phyloP scores from a whole-genome alignment of 768 basidiomycete species.

The Lactarius sp. region DNA sequence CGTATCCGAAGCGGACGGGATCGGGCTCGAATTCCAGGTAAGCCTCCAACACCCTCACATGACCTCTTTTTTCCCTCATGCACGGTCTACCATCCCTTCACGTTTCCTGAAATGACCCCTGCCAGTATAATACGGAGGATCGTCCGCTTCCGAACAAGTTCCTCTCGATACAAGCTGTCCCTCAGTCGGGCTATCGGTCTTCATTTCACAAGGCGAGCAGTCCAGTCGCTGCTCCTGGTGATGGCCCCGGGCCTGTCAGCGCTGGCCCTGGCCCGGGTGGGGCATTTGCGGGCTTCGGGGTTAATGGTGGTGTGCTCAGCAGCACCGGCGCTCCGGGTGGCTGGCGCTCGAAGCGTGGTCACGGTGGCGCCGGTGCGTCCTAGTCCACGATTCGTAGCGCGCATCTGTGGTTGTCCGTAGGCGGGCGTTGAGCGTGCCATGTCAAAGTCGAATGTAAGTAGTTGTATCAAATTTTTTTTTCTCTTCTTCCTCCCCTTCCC shows the following conservation, averaged over 20 bases:
- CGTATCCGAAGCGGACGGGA: conserved; percentile 75
- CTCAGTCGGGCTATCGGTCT: conserved; percentile 60
- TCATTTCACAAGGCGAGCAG: conserved; percentile 48
- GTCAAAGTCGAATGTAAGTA: conserved; percentile 10
- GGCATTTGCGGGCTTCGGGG: conserved; percentile 44
- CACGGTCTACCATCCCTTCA: background rate
- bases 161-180: conserved; percentile 69
- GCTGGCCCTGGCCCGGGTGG: conserved; percentile 33
- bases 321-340: background rate
- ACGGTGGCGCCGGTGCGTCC: background rate
- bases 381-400: background rate
- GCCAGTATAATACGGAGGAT: conserved; percentile 83
- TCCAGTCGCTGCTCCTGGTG: conserved; percentile 29
- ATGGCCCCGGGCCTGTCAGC: conserved; percentile 25
- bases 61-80: background rate
- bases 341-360: conserved; percentile 15
- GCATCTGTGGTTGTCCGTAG: background rate
- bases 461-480: conserved; percentile 6
- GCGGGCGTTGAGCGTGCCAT: background rate
- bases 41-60: conserved; percentile 23
- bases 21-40: conserved; percentile 90
- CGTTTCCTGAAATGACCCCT: background rate
- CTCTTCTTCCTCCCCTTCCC: background rate
- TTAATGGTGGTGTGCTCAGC: conserved; percentile 32
- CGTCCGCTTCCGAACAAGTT: conserved; percentile 78